These are phyloP conservation scores for Priceomyces melissophilus DNA, from an alignment of 805 yeast genomes.

Conservation along the genomic window DNA sequence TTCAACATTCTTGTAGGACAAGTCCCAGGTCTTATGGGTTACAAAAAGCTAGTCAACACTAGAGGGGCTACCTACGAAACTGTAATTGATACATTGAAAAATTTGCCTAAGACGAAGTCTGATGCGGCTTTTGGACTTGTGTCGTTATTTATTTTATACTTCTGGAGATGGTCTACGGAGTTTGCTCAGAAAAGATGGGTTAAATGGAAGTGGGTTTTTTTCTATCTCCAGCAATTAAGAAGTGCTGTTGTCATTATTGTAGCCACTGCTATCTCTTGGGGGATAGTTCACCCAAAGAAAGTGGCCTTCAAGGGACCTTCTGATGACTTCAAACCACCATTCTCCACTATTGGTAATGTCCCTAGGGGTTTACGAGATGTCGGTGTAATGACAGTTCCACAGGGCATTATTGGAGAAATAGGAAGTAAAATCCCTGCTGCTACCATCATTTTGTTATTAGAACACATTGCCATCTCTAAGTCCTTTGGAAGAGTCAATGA, in stretches of 20 bases:
- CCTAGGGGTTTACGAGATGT: slow-evolving; percentile 80
- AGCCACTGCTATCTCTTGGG: slow-evolving; percentile 81
- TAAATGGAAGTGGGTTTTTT: slow-evolving; percentile 51
- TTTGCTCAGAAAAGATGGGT: slow-evolving; percentile 63
- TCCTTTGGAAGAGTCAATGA: slow-evolving; percentile 92
- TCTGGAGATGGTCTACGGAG: slow-evolving; percentile 65
- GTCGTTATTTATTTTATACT: slow-evolving; percentile 65
- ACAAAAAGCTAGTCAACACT: slow-evolving; percentile 60
- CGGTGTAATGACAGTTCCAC: slow-evolving; percentile 66
- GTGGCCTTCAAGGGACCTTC: slow-evolving; percentile 26
- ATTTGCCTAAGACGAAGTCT: slow-evolving; percentile 61
- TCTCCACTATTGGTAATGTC: slow-evolving; percentile 68
- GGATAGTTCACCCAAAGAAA: slow-evolving; percentile 52
- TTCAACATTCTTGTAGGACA: slow-evolving; percentile 79
- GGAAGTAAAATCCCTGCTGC: slow-evolving; percentile 85
- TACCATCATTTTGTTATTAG: slow-evolving; percentile 74
- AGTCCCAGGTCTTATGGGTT: slow-evolving; percentile 84
- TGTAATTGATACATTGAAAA: slow-evolving; percentile 66
- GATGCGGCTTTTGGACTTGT: slow-evolving; percentile 91
- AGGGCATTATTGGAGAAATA: slow-evolving; percentile 53
- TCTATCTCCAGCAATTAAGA: slow-evolving; percentile 73
- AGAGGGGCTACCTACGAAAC: slow-evolving; percentile 68
- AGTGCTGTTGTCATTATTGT: slow-evolving; percentile 78
- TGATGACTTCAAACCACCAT: slow-evolving; percentile 39
- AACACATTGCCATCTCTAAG: slow-evolving; percentile 90